These are phyloP conservation scores for barrel medic (Medicago truncatula) DNA, from an alignment of 306 rosid species.

Conservation along the genomic window DNA sequence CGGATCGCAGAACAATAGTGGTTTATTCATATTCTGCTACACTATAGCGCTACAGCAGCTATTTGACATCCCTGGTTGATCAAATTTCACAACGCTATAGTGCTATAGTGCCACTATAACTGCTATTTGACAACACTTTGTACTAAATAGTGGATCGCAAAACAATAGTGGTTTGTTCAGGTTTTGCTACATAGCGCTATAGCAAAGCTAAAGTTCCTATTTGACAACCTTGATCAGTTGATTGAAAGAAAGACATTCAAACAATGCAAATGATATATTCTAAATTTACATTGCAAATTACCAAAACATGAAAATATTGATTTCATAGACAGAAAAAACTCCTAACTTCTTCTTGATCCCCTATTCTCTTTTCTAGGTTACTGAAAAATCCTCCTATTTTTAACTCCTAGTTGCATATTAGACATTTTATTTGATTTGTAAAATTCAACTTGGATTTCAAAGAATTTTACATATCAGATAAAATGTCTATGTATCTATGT, in stretches of 20 bases:
- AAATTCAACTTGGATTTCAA: neutral
- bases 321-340: neutral
- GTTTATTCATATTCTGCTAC: neutral
- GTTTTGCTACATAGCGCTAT: neutral
- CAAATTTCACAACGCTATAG: neutral
- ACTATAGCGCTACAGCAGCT: neutral
- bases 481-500: neutral
- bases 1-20: neutral
- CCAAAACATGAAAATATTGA: conserved; percentile 30
- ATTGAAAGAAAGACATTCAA: neutral
- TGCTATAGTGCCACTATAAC: neutral
- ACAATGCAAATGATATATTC: conserved; percentile 15
- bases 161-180: neutral
- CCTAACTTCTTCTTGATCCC: neutral
- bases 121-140: neutral
- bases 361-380: neutral
- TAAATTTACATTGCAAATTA: conserved; percentile 3
- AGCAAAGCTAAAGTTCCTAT: neutral
- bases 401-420: neutral
- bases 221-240: neutral
- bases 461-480: neutral
- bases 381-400: neutral
- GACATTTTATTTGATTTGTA: too few species aligned
- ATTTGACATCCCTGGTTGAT: neutral
- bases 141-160: neutral